Evolutionary conservation across 352 stramenopile species (phyloP).

Genomic region (Pythium aristosporum): DNA sequence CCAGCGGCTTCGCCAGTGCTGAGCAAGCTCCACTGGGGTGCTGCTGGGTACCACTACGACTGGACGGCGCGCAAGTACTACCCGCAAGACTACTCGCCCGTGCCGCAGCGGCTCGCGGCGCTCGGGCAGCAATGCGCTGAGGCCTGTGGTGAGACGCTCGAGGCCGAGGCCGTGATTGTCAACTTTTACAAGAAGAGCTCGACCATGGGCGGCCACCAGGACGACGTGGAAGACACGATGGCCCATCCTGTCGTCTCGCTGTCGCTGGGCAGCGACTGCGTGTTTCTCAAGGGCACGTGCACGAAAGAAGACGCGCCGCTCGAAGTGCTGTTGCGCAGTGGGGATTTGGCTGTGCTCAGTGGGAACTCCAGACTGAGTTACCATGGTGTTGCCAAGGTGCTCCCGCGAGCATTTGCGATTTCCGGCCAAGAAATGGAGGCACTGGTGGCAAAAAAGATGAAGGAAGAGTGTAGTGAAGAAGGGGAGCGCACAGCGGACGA

Average conservation of each 20-base stretch:
- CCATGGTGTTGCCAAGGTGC: slow-evolving; percentile 63
- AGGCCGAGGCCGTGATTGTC: slow-evolving; percentile 72
- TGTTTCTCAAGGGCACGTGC: slow-evolving; percentile 75
- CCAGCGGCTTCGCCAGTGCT: slow-evolving; percentile 42
- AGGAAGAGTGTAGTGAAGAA: not conserved
- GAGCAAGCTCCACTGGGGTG: slow-evolving; percentile 71
- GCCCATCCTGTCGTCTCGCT: slow-evolving; percentile 79
- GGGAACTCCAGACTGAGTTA: slow-evolving; percentile 65
- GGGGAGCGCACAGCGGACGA: slow-evolving; percentile 3
- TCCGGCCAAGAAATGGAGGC: slow-evolving; percentile 25
- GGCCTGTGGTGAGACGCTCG: slow-evolving; percentile 55
- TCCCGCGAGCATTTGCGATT: slow-evolving; percentile 47
- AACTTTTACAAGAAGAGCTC: slow-evolving; percentile 84
- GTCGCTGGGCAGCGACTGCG: slow-evolving; percentile 61
- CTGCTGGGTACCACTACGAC: slow-evolving; percentile 78
- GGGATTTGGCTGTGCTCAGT: slow-evolving; percentile 66
- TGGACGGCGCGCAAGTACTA: slow-evolving; percentile 78
- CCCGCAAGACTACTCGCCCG: slow-evolving; percentile 44
- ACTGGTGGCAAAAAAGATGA: slow-evolving; percentile 20
- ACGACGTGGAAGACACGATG: slow-evolving; percentile 85
- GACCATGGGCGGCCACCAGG: slow-evolving; percentile 79
- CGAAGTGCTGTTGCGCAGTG: slow-evolving; percentile 61
- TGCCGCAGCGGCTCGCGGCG: slow-evolving; percentile 44
- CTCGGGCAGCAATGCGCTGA: slow-evolving; percentile 43
- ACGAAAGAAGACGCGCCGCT: slow-evolving; percentile 65